These are phyloP conservation scores for Kuraishia hungarica DNA, from an alignment of 805 yeast species.

Conservation along the genomic window DNA sequence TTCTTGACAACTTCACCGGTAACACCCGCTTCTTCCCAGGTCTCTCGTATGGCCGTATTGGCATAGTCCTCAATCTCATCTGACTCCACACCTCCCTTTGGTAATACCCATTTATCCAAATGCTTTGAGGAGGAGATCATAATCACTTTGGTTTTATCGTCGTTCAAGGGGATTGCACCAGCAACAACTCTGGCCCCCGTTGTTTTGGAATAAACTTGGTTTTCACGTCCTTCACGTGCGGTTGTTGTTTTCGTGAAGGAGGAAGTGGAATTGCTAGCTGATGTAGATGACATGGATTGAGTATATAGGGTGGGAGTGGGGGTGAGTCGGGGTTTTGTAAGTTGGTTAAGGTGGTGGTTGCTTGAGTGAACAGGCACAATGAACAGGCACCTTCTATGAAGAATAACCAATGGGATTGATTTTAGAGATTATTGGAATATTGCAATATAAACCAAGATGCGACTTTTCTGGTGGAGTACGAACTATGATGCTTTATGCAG, in stretches of 20 bases:
- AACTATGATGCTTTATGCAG: no score
- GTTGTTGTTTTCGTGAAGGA: constrained; percentile 19
- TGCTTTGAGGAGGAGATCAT: constrained; percentile 72
- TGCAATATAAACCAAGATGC: no score
- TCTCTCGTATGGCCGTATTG: constrained; percentile 69
- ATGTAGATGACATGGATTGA: constrained; percentile 25
- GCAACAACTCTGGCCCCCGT: constrained; percentile 87
- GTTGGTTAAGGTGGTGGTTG: no score
- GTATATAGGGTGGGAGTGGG: constrained; percentile 20
- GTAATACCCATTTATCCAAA: constrained; percentile 73
- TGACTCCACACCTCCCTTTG: constrained; percentile 90
- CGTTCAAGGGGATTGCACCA: constrained; percentile 74
- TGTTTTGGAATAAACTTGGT: constrained; percentile 47
- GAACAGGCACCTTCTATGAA: constrained; percentile 9
- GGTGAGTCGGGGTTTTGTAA: no score
- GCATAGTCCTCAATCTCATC: constrained; percentile 54
- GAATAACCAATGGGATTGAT: no score
- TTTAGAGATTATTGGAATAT: constrained; percentile 1
- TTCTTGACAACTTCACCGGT: constrained; percentile 48
- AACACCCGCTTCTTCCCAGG: constrained; percentile 98
- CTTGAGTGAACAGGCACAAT: no score
- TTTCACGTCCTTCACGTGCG: constrained; percentile 48
- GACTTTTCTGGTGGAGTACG: no score
- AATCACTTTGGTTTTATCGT: constrained; percentile 50
- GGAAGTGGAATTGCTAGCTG: constrained; percentile 12